A percentile compares a stretch with the other conserved stretches of the same genome.
These are phyloP conservation scores for barley (Hordeum vulgare) DNA, from an alignment of 176 grass and related monocot species.

Conservation along the genomic window DNA sequence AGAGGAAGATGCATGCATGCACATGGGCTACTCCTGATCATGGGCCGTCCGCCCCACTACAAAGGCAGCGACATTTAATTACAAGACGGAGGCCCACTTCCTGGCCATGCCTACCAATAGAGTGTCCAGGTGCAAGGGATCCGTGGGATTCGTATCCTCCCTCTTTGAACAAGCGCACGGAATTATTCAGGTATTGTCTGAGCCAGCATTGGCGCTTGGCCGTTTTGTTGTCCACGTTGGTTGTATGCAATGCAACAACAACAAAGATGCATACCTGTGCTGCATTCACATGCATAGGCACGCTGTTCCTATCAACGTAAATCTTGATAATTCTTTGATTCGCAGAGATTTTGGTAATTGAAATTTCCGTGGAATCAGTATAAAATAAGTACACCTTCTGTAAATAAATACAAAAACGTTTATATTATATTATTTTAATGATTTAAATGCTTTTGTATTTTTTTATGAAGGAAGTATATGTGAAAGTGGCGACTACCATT, in stretches of 20 bases:
- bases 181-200: conserved; percentile 19
- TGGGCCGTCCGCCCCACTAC: conserved; percentile 8
- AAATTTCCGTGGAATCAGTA: background rate
- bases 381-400: too few relatives aligned
- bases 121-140: conserved; percentile 6
- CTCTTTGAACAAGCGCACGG: background rate
- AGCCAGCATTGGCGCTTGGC: background rate
- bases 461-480: background rate
- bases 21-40: conserved; percentile 29
- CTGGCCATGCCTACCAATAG: background rate
- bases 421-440: too few relatives aligned
- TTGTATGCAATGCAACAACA: background rate
- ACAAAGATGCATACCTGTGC: background rate
- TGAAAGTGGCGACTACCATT: too few relatives aligned
- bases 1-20: background rate
- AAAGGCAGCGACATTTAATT: background rate
- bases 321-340: background rate
- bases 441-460: too few relatives aligned
- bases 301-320: background rate
- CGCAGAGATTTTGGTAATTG: background rate
- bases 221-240: background rate
- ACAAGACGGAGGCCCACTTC: conserved; percentile 1
- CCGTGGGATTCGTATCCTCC: conserved; percentile 4
- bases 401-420: too few relatives aligned
- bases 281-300: background rate